Evolutionary conservation across 176 grass and related monocot species (phyloP), one percentile per base, ranked within the genome.

Genomic region (Carex cristatella): DNA sequence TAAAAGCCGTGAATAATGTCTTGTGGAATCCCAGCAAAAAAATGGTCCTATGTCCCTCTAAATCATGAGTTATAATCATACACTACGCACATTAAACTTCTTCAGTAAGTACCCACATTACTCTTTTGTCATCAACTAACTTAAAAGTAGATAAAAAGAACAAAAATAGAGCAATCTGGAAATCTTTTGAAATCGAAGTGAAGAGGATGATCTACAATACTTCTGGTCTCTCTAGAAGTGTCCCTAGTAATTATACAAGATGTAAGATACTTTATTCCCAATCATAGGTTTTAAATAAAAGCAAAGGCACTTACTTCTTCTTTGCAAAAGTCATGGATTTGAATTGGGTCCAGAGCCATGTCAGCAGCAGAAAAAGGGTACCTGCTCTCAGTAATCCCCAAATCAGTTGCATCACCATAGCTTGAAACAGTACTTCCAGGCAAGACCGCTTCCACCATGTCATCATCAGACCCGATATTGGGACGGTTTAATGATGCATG

Each of bases 351-450:
- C 27, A 89, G 90, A 84, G 89, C 86, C 77, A 86, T 85, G 84
- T 82, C 95, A 87, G 83, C 90, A 84, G 86, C 85, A 68, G 89
- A 94, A 63, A 95, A 90, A 59, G 94, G 65, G 76, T 65, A 89
- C 79, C 89, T 87, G 65, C 63, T 68, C 76, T 93, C 90, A 88
- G 87, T 91, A 49, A 91, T 93, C 82, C 89, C 91, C 91, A 98
- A 86, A 68, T 98, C 92, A 67, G 88, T 92, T 80, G 89, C 93
- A 83, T 98, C 95, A 84, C 95, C 93, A 85, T 90, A 93, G 84
- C 92, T 94, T 18, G 92, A 98, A 77, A 91, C 79, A 78, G 92
- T 89, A 90, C 92, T 93, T 61, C 87, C 89, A 16, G 92, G 95
- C 84, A 93, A 93, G 63, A 84, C 88, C 9, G 80, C 86, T 76